These are phyloP conservation scores for Xerocomellus amylosporus DNA, from an alignment of 768 basidiomycete species.

Conservation along the genomic window DNA sequence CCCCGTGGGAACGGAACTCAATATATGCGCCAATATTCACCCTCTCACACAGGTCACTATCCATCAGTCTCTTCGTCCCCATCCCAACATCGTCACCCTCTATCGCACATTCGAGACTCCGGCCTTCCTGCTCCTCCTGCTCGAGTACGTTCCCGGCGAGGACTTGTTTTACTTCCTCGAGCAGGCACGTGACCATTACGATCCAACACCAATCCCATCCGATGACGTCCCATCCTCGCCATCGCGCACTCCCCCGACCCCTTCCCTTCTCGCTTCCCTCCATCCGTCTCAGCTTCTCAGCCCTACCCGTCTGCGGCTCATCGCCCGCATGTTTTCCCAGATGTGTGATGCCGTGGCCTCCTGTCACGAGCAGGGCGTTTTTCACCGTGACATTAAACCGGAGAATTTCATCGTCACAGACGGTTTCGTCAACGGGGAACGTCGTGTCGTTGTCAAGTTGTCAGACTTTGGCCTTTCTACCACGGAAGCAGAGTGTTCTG, in stretches of 20 bases:
- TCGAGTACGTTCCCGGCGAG: slow-evolving; percentile 96
- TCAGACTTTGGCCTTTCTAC: slow-evolving; percentile 97
- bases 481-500: slow-evolving; percentile 80
- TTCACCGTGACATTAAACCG: slow-evolving; percentile 98
- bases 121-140: slow-evolving; percentile 85
- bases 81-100: slow-evolving; percentile 93
- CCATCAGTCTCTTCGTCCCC: slow-evolving; percentile 86
- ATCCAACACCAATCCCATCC: slow-evolving; percentile 39
- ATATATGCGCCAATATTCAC: slow-evolving; percentile 8
- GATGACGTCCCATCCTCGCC: slow-evolving; percentile 22
- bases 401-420: slow-evolving; percentile 98
- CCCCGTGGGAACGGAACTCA: slow-evolving; percentile 5
- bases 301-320: slow-evolving; percentile 82
- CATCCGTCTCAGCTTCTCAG: slow-evolving; percentile 81
- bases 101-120: slow-evolving; percentile 91
- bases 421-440: slow-evolving; percentile 64
- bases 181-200: slow-evolving; percentile 87
- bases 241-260: slow-evolving; percentile 86
- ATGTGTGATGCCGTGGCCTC: slow-evolving; percentile 98
- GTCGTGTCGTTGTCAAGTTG: slow-evolving; percentile 93
- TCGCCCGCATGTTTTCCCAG: slow-evolving; percentile 96
- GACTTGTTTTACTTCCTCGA: slow-evolving; percentile 98
- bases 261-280: slow-evolving; percentile 82
- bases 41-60: slow-evolving; percentile 67
- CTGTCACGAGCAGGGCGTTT: slow-evolving; percentile 88